These are phyloP conservation scores for Aspergillus homomorphus DNA, from an alignment of 495 filamentous ascomycete genomes.

Conservation along the genomic window DNA sequence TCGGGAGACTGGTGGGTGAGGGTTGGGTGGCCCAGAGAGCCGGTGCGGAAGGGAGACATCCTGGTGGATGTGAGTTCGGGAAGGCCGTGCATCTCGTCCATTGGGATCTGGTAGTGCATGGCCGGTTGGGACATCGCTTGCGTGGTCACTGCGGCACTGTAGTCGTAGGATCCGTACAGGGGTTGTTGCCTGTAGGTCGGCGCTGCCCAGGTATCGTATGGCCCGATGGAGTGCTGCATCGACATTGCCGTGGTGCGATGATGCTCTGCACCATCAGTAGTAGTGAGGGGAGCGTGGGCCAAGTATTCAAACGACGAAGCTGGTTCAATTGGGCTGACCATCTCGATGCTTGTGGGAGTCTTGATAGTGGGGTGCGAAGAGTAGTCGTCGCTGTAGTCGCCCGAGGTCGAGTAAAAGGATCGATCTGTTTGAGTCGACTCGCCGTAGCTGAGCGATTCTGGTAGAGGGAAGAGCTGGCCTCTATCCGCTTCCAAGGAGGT, in stretches of 20 bases:
- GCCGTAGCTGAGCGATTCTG: constrained; percentile 35
- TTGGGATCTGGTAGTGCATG: constrained; percentile 35
- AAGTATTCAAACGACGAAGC: constrained; percentile 35
- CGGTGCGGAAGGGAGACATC: constrained; percentile 31
- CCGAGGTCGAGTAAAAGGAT: constrained; percentile 28
- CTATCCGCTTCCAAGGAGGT: constrained; percentile 16
- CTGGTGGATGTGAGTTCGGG: constrained; percentile 19
- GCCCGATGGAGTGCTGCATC: constrained; percentile 21
- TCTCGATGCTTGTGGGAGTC: constrained; percentile 27
- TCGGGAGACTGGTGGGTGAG: not conserved
- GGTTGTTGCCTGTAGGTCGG: constrained; percentile 38
- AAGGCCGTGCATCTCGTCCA: constrained; percentile 32
- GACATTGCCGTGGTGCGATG: constrained; percentile 26
- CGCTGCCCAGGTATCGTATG: constrained; percentile 33
- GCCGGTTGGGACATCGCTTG: constrained; percentile 27
- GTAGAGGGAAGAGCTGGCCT: constrained; percentile 26
- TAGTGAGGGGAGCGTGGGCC: constrained; percentile 24
- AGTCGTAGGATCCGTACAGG: constrained; percentile 40
- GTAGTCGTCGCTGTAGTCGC: constrained; percentile 36
- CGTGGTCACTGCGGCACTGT: constrained; percentile 16
- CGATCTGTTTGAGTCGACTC: constrained; percentile 30
- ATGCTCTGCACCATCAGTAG: constrained; percentile 20
- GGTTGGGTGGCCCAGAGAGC: constrained; percentile 30
- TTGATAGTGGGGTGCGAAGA: constrained; percentile 34
- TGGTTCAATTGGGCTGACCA: constrained; percentile 33